Evolutionary conservation across 345 rosid genomes (phyloP).

Genomic region (Eucalyptus grandis): DNA sequence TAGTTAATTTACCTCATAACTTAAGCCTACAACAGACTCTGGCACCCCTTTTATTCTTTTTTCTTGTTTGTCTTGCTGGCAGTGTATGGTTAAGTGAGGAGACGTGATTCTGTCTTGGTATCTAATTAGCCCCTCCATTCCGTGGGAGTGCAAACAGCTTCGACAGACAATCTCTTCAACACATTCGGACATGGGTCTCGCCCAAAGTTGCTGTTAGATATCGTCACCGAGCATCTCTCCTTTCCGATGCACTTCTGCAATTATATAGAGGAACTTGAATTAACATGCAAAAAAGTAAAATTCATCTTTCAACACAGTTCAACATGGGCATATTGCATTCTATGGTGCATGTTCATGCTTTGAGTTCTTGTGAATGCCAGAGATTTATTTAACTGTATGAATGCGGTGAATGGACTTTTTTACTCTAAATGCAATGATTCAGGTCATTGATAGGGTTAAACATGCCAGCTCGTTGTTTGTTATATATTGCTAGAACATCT

Average conservation of each 20-base stretch:
- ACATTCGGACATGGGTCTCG: constrained; percentile 82
- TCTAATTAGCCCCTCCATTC: constrained; percentile 30
- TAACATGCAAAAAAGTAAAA: background rate
- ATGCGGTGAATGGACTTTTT: background rate
- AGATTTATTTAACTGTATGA: background rate
- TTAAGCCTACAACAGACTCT: background rate
- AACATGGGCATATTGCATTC: background rate
- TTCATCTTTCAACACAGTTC: background rate
- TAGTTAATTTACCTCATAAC: constrained; percentile 8
- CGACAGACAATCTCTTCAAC: constrained; percentile 66
- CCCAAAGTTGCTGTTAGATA: constrained; percentile 76
- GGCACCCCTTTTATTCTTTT: background rate
- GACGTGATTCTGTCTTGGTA: background rate
- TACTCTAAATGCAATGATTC: background rate
- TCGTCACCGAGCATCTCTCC: constrained; percentile 65
- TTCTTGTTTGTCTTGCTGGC: background rate
- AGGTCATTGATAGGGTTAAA: background rate
- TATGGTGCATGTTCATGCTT: background rate
- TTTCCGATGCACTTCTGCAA: constrained; percentile 78
- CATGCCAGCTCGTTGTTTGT: background rate
- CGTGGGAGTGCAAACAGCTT: constrained; percentile 66
- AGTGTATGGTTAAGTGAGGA: background rate
- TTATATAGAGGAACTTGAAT: background rate
- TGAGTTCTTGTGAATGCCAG: background rate
- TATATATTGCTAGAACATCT: background rate